Percentiles rank a stretch among this genome's conserved stretches.
Conservation (phyloP, 306 rosid genomes). For the Vigna mungo region DNA sequence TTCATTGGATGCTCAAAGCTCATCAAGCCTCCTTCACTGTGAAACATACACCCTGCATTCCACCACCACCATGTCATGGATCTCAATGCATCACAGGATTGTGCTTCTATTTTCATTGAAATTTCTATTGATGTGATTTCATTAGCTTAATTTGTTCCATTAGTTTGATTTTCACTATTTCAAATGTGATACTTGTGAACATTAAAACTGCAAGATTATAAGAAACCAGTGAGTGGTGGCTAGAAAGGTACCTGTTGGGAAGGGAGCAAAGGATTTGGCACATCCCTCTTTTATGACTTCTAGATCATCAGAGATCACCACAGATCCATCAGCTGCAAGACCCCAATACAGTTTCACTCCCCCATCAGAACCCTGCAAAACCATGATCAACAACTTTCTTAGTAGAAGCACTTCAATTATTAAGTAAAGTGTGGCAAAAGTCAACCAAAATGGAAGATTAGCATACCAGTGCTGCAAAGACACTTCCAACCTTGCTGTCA, state of each 20-base stretch:
- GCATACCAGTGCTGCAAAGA: conserved; percentile 89
- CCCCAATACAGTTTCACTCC: conserved; percentile 96
- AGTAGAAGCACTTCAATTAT: background rate
- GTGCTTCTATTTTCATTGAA: too few relatives aligned
- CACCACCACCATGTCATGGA: conserved; percentile 13
- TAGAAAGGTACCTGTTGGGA: conserved; percentile 70
- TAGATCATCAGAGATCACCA: conserved; percentile 92
- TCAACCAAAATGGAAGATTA: background rate
- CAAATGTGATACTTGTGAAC: background rate
- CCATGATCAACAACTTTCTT: conserved; percentile 9
- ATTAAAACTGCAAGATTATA: background rate
- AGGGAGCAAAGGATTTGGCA: conserved; percentile 98
- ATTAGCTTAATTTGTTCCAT: too few relatives aligned
- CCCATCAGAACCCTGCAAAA: conserved; percentile 89
- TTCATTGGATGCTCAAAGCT: conserved; percentile 99
- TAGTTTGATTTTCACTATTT: background rate
- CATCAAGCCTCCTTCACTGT: conserved; percentile 89
- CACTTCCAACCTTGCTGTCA: conserved; percentile 84
- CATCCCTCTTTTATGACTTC: conserved; percentile 88
- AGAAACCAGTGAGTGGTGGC: background rate
- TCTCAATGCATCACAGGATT: background rate
- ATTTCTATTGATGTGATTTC: background rate
- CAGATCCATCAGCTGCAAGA: conserved; percentile 94
- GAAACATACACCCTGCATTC: conserved; percentile 85
- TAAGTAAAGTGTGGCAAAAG: background rate